phyloP scores from a whole-genome alignment of 345 rosid genomes.

The Salix viminalis region DNA sequence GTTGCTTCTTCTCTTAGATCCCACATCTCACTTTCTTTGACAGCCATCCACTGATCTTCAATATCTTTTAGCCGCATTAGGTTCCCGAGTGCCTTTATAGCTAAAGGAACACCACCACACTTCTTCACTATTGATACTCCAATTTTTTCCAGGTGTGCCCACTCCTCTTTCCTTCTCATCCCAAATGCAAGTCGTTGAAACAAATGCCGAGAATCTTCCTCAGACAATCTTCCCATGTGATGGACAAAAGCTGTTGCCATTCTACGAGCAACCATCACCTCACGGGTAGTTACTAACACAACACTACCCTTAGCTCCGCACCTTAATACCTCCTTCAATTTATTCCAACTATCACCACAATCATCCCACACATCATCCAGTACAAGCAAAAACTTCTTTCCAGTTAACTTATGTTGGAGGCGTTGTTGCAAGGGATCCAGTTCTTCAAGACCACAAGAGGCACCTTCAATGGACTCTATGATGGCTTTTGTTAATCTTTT shows the following conservation, averaged over 20 bases:
- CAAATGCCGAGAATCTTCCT: slow-evolving; percentile 7
- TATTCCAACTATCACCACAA: background rate
- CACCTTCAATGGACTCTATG: background rate
- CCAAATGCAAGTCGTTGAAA: slow-evolving; percentile 7
- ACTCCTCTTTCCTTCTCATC: background rate
- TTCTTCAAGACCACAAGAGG: background rate
- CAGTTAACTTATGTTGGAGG: background rate
- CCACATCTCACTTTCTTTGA: slow-evolving; percentile 16
- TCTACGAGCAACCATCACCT: slow-evolving; percentile 1
- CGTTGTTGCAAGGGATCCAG: background rate
- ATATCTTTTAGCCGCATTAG: background rate
- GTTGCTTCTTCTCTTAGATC: background rate
- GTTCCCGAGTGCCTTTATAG: slow-evolving; percentile 12
- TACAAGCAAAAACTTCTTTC: slow-evolving; percentile 4
- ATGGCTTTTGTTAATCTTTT: background rate
- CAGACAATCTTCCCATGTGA: background rate
- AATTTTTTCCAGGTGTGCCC: background rate
- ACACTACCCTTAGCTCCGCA: background rate
- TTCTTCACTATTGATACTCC: slow-evolving; percentile 8
- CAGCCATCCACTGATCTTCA: slow-evolving; percentile 4
- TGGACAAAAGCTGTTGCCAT: background rate
- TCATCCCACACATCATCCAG: slow-evolving; percentile 13
- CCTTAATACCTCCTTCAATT: background rate
- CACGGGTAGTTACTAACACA: background rate
- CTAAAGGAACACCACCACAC: slow-evolving; percentile 18